Percentiles rank a stretch among this genome's conserved stretches.
Conservation (phyloP, 2,329 filamentous ascomycete species). For the Aspergillus ochraceus region DNA sequence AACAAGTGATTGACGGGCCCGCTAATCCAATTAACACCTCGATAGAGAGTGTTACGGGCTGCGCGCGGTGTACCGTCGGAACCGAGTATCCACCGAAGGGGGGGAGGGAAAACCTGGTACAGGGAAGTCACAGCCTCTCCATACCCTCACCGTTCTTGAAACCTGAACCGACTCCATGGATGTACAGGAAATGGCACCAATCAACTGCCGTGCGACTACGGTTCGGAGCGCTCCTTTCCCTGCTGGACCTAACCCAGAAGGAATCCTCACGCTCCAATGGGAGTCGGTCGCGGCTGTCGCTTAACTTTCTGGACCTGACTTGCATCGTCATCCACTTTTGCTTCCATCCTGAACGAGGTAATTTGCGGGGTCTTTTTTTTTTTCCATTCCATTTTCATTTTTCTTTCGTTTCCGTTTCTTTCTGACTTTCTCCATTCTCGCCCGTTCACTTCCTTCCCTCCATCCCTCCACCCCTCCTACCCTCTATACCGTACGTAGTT, state of each 20-base stretch:
- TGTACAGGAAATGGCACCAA: conserved; percentile 12
- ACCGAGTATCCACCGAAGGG: conserved; percentile 17
- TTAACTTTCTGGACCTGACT: conserved; percentile 13
- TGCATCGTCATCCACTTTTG: conserved; percentile 3
- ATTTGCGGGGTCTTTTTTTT: neutral
- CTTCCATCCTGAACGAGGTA: neutral
- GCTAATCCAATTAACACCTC: conserved; percentile 8
- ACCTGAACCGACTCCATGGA: neutral
- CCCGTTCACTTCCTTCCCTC: too few relatives aligned
- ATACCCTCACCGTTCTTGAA: neutral
- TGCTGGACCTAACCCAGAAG: conserved; percentile 16
- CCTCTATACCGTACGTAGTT: too few relatives aligned
- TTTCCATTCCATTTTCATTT: neutral
- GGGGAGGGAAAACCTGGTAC: conserved; percentile 26
- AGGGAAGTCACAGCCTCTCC: neutral
- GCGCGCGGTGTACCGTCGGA: conserved; percentile 12
- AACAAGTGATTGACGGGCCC: conserved; percentile 5
- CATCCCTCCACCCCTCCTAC: too few relatives aligned
- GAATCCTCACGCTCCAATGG: conserved; percentile 7
- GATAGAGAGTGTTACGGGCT: neutral
- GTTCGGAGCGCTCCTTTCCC: conserved; percentile 33
- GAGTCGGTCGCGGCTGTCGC: conserved; percentile 13
- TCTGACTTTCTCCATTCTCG: too few relatives aligned
- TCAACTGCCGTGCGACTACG: conserved; percentile 32
- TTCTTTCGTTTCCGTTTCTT: neutral